phyloP scores from a whole-genome alignment of 768 basidiomycete species.

The Mycena galopus region DNA sequence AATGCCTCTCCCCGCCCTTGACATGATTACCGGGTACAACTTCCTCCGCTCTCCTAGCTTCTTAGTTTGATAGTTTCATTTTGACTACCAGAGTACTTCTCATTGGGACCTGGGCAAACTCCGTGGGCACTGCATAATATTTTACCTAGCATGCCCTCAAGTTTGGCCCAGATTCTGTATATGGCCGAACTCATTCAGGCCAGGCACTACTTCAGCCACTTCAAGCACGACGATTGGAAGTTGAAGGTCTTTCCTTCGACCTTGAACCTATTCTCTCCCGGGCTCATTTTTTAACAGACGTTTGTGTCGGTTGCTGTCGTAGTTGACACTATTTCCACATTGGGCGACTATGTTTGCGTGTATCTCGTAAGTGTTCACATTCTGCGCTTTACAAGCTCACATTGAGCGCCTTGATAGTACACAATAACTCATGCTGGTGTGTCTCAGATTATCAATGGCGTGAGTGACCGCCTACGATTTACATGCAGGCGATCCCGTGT shows the following conservation, averaged over 20 bases:
- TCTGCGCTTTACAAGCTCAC: slow-evolving; percentile 7
- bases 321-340: slow-evolving; percentile 16
- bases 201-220: slow-evolving; percentile 23
- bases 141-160: slow-evolving; percentile 11
- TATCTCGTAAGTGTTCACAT: slow-evolving; percentile 13
- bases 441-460: slow-evolving; percentile 12
- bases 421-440: slow-evolving; percentile 21
- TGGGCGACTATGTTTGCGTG: slow-evolving; percentile 24
- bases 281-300: slow-evolving; percentile 15
- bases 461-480: slow-evolving; percentile 11
- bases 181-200: slow-evolving; percentile 23
- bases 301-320: slow-evolving; percentile 16
- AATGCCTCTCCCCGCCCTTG: slow-evolving; percentile 6
- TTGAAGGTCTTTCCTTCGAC: slow-evolving; percentile 21
- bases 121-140: slow-evolving; percentile 15
- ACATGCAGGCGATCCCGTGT: slow-evolving; percentile 5
- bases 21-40: slow-evolving; percentile 16
- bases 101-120: slow-evolving; percentile 29
- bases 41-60: not conserved
- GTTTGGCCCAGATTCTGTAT: slow-evolving; percentile 22
- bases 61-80: slow-evolving; percentile 13
- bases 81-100: slow-evolving; percentile 20
- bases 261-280: not conserved
- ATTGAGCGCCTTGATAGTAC: slow-evolving; percentile 7
- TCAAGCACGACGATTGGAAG: slow-evolving; percentile 25